Evolutionary conservation across 2,329 filamentous ascomycete genomes (phyloP).

Genomic region (Hypoxylon rubiginosum): DNA sequence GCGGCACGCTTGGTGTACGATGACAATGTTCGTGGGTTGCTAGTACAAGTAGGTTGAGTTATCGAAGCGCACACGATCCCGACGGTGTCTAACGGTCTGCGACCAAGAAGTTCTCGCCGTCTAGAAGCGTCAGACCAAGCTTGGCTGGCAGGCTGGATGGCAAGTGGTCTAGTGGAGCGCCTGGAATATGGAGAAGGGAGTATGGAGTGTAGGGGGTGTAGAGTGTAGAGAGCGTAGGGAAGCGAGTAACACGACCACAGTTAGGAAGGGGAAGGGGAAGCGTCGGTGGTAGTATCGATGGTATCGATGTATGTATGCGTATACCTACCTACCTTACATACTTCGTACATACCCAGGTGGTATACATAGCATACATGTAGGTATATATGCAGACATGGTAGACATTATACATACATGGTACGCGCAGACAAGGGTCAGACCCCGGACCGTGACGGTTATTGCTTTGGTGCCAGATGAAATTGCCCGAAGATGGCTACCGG

Average conservation of each 20-base stretch:
- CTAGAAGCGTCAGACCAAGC: not conserved
- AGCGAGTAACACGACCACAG: conserved; percentile 48
- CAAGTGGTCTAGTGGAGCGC: not conserved
- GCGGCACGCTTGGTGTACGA: not conserved
- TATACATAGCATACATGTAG: not conserved
- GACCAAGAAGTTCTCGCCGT: conserved; percentile 3
- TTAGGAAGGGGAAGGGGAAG: conserved; percentile 46
- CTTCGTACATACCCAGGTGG: not conserved
- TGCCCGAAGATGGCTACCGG: conserved; percentile 56
- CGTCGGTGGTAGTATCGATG: conserved; percentile 41
- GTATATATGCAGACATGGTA: not conserved
- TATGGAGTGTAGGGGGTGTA: not conserved
- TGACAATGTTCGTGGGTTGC: not conserved
- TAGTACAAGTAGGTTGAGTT: not conserved
- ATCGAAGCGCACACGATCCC: not conserved
- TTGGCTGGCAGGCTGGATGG: not conserved
- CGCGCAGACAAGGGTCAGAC: conserved; percentile 47
- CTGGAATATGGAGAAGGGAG: not conserved
- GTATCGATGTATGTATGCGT: conserved; percentile 11
- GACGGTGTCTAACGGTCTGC: not conserved
- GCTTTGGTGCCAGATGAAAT: conserved; percentile 59
- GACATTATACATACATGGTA: conserved; percentile 20
- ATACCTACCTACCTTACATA: not conserved
- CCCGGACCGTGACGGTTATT: conserved; percentile 54
- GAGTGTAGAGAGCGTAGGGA: conserved; percentile 20